Evolutionary conservation across 306 rosid species (phyloP), one percentile per base, ranked within the genome.

Genomic region (Abrus pulchellus): DNA sequence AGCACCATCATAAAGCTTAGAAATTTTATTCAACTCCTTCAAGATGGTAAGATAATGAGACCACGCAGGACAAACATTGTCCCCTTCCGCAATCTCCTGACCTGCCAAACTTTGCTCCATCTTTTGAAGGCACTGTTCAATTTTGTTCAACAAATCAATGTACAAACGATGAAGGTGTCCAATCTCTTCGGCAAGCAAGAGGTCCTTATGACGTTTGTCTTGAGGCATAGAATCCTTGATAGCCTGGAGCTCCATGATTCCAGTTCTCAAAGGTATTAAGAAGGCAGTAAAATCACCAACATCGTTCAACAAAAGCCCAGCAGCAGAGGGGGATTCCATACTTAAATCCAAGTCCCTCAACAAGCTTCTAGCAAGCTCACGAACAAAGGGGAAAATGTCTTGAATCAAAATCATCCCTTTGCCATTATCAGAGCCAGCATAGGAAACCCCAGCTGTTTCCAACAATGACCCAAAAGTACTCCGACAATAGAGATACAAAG

Each of bases 41-140:
- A 95, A 80, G 62, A 95, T 85, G 62, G 93, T 61, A 74, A 95
- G 95, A 90, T 93, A 93, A 70, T 91, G 94, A 73, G 97, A 89
- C 94, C 97, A 91, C 1, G 91, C 92, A 0, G 86, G 41, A 74
- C 71, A 86, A 50, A n/a, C 34, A 52, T 34, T 11, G 44, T 89
- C 89, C 72, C 79, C 82, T 48, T 85, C 87, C 38, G 57, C 45
- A 70, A 68, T 82, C 66, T 57, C 88, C 80, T 85, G 87, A 57
- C 62, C 77, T 68, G 57, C 75, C 87, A 88, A 82, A 69, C 47
- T 29, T 29, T 78, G 79, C 61, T 72, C 89, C 90, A 92, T 74
- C 48, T 78, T 81, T 5, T 49, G 67, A 78, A 94, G 97, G 82
- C 97, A 94, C 1, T 45, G 59, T 30, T 82, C 88, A 84, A 91